These are phyloP conservation scores for Penicillium olsonii DNA, from an alignment of 2,329 filamentous ascomycete genomes.

Conservation along the genomic window DNA sequence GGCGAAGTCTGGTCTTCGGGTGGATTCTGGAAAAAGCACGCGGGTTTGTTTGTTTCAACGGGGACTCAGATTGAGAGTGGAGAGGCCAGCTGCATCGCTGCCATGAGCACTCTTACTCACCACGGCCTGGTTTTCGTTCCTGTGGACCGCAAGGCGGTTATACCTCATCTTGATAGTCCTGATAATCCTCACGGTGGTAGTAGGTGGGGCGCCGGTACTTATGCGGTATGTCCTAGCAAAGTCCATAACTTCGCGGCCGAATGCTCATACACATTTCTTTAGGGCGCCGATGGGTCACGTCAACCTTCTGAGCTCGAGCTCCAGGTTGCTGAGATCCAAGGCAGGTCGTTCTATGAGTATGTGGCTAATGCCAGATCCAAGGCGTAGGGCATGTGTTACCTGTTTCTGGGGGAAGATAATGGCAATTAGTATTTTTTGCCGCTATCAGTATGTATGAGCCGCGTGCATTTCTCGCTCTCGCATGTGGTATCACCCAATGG, in stretches of 20 bases:
- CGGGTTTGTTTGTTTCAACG: constrained; percentile 85
- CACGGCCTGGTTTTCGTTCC: constrained; percentile 67
- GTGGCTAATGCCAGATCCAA: constrained; percentile 73
- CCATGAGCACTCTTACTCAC: constrained; percentile 79
- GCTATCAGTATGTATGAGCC: no score
- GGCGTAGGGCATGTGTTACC: no score
- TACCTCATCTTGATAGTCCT: constrained; percentile 69
- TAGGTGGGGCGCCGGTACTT: constrained; percentile 93
- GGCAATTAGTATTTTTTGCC: no score
- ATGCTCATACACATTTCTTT: neutral
- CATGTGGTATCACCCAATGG: no score
- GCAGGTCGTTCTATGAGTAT: constrained; percentile 77
- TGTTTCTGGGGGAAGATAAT: no score
- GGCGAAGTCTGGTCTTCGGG: constrained; percentile 81
- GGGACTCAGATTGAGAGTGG: constrained; percentile 83
- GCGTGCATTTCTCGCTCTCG: no score
- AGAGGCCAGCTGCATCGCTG: constrained; percentile 78
- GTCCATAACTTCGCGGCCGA: neutral
- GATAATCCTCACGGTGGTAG: constrained; percentile 80
- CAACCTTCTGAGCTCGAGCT: constrained; percentile 77
- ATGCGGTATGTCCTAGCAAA: constrained; percentile 58
- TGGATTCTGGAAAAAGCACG: constrained; percentile 82
- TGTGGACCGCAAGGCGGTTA: no score
- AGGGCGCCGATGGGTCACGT: constrained; percentile 74
- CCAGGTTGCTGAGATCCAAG: constrained; percentile 77